These are phyloP conservation scores for Iris pallida DNA, from an alignment of 116 monocot genomes.

Conservation along the genomic window DNA sequence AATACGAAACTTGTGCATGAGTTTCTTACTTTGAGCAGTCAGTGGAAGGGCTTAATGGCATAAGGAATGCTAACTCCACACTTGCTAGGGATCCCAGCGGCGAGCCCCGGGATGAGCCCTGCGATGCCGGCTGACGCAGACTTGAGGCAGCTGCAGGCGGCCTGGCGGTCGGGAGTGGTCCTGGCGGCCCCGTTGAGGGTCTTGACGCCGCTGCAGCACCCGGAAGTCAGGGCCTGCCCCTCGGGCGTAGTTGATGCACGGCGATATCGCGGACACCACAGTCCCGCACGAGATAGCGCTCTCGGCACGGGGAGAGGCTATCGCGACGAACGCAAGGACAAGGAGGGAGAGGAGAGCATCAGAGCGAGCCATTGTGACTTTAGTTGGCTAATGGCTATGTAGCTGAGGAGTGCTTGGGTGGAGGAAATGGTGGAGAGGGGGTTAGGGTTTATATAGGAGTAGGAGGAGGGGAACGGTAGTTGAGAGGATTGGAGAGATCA, in stretches of 20 bases:
- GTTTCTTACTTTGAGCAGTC: conserved; percentile 17
- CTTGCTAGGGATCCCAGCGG: conserved; percentile 12
- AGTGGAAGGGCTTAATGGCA: conserved; percentile 22
- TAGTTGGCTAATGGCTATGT: too few species aligned
- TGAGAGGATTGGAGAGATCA: too few species aligned
- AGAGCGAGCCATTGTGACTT: conserved; percentile 8
- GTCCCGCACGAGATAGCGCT: neutral
- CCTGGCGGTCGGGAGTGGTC: conserved; percentile 19
- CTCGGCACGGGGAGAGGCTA: neutral
- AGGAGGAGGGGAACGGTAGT: too few species aligned
- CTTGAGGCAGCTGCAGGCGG: conserved; percentile 28
- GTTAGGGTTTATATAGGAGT: too few species aligned
- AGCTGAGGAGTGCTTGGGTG: too few species aligned
- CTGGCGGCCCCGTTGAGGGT: conserved; percentile 5
- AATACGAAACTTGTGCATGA: neutral
- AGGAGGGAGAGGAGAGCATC: neutral
- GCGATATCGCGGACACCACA: neutral
- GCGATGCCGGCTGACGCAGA: conserved; percentile 2
- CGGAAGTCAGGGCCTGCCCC: neutral
- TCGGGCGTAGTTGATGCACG: conserved; percentile 13
- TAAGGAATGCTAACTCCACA: conserved; percentile 21
- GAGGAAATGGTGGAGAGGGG: too few species aligned
- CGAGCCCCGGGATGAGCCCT: conserved; percentile 4
- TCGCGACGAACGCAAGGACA: neutral
- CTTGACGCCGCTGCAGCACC: conserved; percentile 21